These are phyloP conservation scores for Staphylotrichum longicolle DNA, from an alignment of 495 filamentous ascomycete genomes.

Conservation along the genomic window DNA sequence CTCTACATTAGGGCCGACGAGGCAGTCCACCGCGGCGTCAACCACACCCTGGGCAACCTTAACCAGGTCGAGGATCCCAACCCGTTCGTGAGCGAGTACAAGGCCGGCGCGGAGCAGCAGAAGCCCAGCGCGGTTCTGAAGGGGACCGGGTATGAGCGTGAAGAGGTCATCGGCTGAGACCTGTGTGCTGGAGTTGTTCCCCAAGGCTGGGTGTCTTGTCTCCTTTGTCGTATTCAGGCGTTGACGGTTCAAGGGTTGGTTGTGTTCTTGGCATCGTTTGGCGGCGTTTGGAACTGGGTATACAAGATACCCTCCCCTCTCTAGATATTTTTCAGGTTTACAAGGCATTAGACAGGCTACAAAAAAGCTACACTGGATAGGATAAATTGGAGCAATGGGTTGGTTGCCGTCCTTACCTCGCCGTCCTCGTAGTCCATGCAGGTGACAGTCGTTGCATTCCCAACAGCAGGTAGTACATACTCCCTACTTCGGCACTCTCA, in stretches of 20 bases:
- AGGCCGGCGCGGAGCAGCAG: constrained; percentile 45
- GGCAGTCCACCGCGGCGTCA: constrained; percentile 95
- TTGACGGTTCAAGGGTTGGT: neutral
- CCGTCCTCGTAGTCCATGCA: too few species aligned
- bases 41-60: constrained; percentile 88
- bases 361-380: neutral
- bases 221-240: neutral
- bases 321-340: neutral
- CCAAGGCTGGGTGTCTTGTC: too few species aligned
- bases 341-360: neutral
- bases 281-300: neutral
- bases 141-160: constrained; percentile 74
- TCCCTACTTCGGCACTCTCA: too few species aligned
- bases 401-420: too few species aligned
- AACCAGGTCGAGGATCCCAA: constrained; percentile 83
- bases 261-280: too few species aligned
- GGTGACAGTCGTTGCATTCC: too few species aligned
- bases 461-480: too few species aligned
- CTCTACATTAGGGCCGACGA: constrained; percentile 85
- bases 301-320: constrained; percentile 13
- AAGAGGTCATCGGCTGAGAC: constrained; percentile 65
- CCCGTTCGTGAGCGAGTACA: constrained; percentile 78
- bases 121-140: constrained; percentile 65
- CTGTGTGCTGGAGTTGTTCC: neutral
- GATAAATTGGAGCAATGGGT: too few species aligned